Evolutionary conservation across 345 rosid species (phyloP).

Genomic region (Orychophragmus violaceus): DNA sequence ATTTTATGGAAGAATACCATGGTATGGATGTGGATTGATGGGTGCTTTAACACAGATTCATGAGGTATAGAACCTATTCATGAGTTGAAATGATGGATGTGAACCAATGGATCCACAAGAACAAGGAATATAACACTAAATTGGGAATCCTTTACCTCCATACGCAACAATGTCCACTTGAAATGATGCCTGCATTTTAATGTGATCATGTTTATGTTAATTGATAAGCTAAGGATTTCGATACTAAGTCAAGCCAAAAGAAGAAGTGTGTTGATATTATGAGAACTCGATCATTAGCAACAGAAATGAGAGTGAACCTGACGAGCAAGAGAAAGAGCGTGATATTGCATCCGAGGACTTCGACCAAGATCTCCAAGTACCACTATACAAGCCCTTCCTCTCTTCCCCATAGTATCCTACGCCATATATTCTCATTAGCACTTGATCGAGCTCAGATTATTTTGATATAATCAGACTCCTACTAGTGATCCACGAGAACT

Average conservation of each 20-base stretch:
- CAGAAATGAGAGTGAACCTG: conserved; percentile 41
- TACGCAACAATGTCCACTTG: conserved; percentile 86
- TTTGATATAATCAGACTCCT: neutral
- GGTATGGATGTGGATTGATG: conserved; percentile 70
- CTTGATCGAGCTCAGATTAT: neutral
- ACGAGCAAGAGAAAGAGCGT: conserved; percentile 85
- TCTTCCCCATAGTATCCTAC: conserved; percentile 35
- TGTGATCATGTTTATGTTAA: neutral
- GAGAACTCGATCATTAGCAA: neutral
- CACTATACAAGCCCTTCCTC: conserved; percentile 89
- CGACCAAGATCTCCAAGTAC: conserved; percentile 96
- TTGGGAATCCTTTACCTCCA: conserved; percentile 53
- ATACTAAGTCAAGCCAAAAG: neutral
- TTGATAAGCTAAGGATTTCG: neutral
- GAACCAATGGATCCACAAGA: neutral
- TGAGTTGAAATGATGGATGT: neutral
- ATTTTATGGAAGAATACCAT: conserved; percentile 44
- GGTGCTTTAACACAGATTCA: conserved; percentile 53
- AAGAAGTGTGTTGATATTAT: neutral
- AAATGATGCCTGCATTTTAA: conserved; percentile 56
- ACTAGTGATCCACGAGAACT: neutral
- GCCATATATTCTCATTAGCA: conserved; percentile 1
- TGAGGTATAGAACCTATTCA: conserved; percentile 80
- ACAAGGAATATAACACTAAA: neutral
- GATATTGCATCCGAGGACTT: conserved; percentile 98